Evolutionary conservation across 2,329 filamentous ascomycete genomes (phyloP).

Genomic region (Pseudogymnoascus sp.): DNA sequence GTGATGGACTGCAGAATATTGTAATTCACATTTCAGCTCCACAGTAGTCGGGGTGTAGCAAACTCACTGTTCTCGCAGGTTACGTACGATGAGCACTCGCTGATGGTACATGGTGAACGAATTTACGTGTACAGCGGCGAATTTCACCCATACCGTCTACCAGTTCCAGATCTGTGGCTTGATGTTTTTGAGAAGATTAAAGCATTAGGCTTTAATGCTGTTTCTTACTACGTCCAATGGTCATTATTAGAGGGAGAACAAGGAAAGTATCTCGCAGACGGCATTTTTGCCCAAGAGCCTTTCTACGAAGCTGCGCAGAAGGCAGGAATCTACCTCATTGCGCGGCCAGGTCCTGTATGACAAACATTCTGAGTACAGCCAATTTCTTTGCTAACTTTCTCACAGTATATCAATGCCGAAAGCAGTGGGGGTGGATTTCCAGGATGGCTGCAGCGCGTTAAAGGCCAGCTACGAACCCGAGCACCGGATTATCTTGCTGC

Average conservation of each 20-base stretch:
- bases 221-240: slow-evolving; percentile 78
- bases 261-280: slow-evolving; percentile 62
- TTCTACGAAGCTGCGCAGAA: slow-evolving; percentile 70
- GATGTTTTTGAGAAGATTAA: slow-evolving; percentile 80
- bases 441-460: slow-evolving; percentile 68
- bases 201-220: slow-evolving; percentile 69
- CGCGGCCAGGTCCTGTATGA: slow-evolving; percentile 33
- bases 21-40: slow-evolving; percentile 31
- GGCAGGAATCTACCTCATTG: slow-evolving; percentile 71
- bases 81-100: slow-evolving; percentile 57
- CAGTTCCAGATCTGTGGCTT: slow-evolving; percentile 56
- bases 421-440: slow-evolving; percentile 71
- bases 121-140: slow-evolving; percentile 58
- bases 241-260: slow-evolving; percentile 67
- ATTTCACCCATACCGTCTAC: slow-evolving; percentile 55
- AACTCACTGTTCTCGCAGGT: slow-evolving; percentile 28
- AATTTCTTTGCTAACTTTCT: background rate
- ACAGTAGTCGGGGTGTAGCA: background rate
- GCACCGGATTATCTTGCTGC: slow-evolving; percentile 56
- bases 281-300: slow-evolving; percentile 63
- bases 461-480: slow-evolving; percentile 55
- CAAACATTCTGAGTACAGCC: background rate
- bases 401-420: slow-evolving; percentile 71
- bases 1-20: slow-evolving; percentile 47
- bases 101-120: slow-evolving; percentile 55